These are phyloP conservation scores for Leccinum barrowsii DNA, from an alignment of 768 basidiomycete species.

Conservation along the genomic window DNA sequence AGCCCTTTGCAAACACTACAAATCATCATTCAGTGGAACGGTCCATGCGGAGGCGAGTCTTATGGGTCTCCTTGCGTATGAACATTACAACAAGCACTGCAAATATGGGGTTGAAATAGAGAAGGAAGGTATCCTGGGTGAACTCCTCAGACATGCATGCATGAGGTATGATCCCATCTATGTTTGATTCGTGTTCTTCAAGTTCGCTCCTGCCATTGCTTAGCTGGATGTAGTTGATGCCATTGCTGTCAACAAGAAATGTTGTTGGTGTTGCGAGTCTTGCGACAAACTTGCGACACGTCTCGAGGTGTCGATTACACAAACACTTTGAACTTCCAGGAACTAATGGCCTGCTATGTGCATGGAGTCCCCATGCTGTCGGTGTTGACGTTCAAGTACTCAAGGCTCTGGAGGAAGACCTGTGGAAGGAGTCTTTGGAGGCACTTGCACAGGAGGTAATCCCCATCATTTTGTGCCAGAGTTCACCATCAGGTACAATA, in stretches of 20 bases:
- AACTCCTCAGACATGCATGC: background rate
- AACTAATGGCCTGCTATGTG: background rate
- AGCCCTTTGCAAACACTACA: background rate
- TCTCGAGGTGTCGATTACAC: background rate
- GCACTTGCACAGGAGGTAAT: background rate
- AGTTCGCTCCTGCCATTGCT: background rate
- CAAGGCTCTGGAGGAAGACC: background rate
- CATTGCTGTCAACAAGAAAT: background rate
- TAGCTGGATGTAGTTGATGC: background rate
- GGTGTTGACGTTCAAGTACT: background rate
- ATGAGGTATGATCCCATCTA: background rate
- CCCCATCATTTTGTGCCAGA: background rate
- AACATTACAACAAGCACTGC: background rate
- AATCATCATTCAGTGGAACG: background rate
- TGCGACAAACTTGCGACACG: background rate
- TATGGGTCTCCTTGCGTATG: background rate
- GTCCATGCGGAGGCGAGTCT: background rate
- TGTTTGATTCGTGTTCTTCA: background rate
- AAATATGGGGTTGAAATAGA: constrained; percentile 27
- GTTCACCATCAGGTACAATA: background rate
- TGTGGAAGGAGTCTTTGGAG: background rate
- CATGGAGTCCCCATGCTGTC: background rate
- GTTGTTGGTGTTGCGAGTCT: background rate
- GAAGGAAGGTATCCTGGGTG: background rate
- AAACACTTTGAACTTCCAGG: background rate